Percentiles rank a stretch among this genome's conserved stretches.
Conservation (phyloP, 2,329 filamentous ascomycete genomes). For the Exophiala oligosperma region DNA sequence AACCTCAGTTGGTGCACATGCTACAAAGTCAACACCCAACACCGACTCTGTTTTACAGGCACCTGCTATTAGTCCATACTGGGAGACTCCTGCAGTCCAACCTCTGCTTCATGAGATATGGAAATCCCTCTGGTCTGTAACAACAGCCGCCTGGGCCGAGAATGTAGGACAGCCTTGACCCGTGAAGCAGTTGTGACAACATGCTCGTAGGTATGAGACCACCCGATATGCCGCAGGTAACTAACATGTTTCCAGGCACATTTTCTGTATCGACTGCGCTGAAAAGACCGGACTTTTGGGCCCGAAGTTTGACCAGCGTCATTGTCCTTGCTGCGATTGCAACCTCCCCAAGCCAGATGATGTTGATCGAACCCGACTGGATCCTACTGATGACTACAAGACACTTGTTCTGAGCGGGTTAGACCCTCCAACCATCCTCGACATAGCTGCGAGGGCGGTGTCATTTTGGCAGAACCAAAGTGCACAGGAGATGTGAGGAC, state of each 20-base stretch:
- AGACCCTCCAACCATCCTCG: conserved; percentile 78
- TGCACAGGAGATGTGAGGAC: conserved; percentile 71
- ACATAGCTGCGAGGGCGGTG: conserved; percentile 76
- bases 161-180: conserved; percentile 68
- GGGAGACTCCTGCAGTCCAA: not conserved
- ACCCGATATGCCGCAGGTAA: not conserved
- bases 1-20: too few species aligned
- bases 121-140: conserved; percentile 79
- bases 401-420: conserved; percentile 81
- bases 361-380: conserved; percentile 68
- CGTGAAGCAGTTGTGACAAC: conserved; percentile 81
- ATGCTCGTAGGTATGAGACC: conserved; percentile 64
- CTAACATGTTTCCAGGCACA: conserved; percentile 60
- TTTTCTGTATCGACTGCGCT: conserved; percentile 79
- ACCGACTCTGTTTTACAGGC: too few species aligned
- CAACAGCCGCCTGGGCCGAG: conserved; percentile 55
- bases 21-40: too few species aligned
- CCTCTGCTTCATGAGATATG: conserved; percentile 69
- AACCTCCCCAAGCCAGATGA: conserved; percentile 71
- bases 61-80: too few species aligned
- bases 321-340: conserved; percentile 75
- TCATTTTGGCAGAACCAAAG: conserved; percentile 87
- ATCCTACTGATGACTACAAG: conserved; percentile 86
- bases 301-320: conserved; percentile 52
- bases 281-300: conserved; percentile 62